phyloP scores from a whole-genome alignment of 140 eudicot species.

The Anethum foeniculum region DNA sequence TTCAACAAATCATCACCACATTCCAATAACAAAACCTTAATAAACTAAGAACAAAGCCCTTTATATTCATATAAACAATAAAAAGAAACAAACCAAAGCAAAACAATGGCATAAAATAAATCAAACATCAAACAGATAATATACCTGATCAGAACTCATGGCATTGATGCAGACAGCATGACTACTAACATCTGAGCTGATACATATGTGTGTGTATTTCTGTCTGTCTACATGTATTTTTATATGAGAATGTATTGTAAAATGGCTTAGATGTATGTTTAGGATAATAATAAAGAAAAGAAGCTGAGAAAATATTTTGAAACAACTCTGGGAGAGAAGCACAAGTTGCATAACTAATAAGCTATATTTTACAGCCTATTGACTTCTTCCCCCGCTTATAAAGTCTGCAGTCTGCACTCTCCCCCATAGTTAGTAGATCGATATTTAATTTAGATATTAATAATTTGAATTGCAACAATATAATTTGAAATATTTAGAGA shows the following conservation, averaged over 20 bases:
- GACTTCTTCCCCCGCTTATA: not conserved
- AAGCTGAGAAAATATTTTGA: not conserved
- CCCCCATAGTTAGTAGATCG: not conserved
- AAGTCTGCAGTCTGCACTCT: conserved; percentile 1
- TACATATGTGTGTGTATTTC: too few species aligned
- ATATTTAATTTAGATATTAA: not conserved
- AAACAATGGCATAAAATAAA: not conserved
- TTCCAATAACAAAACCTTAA: not conserved
- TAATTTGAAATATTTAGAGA: too few species aligned
- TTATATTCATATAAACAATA: not conserved
- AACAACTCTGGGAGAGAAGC: not conserved
- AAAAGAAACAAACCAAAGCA: not conserved
- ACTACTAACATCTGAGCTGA: not conserved
- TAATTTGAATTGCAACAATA: too few species aligned
- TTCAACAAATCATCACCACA: not conserved
- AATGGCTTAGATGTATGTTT: not conserved
- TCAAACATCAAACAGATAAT: not conserved
- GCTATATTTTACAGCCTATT: not conserved
- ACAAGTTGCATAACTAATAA: not conserved
- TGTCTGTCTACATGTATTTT: too few species aligned
- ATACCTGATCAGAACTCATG: conserved; percentile 6
- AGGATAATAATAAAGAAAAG: not conserved
- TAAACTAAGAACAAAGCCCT: not conserved
- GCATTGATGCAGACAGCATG: not conserved
- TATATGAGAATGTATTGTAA: not conserved